phyloP scores from a whole-genome alignment of 495 filamentous ascomycete genomes.

The Xylaria curta region DNA sequence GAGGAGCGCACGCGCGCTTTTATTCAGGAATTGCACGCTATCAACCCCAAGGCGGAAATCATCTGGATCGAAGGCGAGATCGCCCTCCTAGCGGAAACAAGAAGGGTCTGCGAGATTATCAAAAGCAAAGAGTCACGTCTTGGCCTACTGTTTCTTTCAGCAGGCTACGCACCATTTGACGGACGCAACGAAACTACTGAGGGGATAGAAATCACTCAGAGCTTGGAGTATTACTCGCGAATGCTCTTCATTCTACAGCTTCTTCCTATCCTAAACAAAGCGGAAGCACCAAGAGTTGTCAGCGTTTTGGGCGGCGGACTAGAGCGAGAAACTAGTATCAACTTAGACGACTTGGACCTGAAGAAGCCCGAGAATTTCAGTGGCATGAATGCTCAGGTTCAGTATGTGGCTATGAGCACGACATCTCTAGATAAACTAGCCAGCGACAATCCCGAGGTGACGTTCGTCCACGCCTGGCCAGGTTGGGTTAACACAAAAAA shows the following conservation, averaged over 20 bases:
- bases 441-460: constrained; percentile 40
- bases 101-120: constrained; percentile 42
- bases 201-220: constrained; percentile 36
- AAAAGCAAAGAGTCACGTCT: constrained; percentile 38
- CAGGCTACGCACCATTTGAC: constrained; percentile 47
- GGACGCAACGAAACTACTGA: constrained; percentile 39
- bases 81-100: constrained; percentile 44
- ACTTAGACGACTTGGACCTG: constrained; percentile 44
- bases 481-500: constrained; percentile 48
- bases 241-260: constrained; percentile 41
- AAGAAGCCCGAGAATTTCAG: constrained; percentile 42
- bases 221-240: constrained; percentile 47
- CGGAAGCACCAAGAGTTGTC: constrained; percentile 41
- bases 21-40: constrained; percentile 38
- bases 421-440: constrained; percentile 39
- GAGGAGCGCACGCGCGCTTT: constrained; percentile 35
- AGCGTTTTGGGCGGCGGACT: constrained; percentile 42
- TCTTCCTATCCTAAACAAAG: constrained; percentile 38
- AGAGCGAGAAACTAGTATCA: constrained; percentile 32
- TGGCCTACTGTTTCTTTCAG: constrained; percentile 47
- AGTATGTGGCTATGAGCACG: constrained; percentile 31
- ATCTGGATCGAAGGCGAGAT: constrained; percentile 47
- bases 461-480: constrained; percentile 48
- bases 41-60: constrained; percentile 46
- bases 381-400: constrained; percentile 29